Percentiles rank a stretch among this genome's conserved stretches.
These are phyloP conservation scores for Pseudogymnoascus sp. DNA, from an alignment of 2,329 filamentous ascomycete genomes.

Conservation along the genomic window DNA sequence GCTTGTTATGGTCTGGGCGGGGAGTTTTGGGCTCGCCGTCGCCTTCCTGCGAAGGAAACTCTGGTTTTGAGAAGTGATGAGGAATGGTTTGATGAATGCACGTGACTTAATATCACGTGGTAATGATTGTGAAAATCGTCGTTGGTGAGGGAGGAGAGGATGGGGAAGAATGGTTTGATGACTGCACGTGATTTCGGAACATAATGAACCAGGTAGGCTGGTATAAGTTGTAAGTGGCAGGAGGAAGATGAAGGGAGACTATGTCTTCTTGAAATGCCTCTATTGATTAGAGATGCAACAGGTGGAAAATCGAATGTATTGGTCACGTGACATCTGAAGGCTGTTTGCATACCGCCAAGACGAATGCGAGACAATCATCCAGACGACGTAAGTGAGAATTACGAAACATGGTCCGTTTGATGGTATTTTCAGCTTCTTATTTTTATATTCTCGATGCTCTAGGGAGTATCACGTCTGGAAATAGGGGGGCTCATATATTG, in stretches of 20 bases:
- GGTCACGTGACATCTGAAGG: not conserved
- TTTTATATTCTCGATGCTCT: not conserved
- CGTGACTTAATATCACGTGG: not conserved
- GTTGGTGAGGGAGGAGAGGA: too few species aligned
- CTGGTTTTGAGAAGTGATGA: not conserved
- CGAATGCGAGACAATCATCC: not conserved
- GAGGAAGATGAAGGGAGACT: not conserved
- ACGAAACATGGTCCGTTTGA: not conserved
- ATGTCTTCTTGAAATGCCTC: not conserved
- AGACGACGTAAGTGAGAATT: not conserved
- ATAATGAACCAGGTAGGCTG: not conserved
- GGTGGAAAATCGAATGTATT: not conserved
- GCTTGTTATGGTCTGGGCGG: not conserved
- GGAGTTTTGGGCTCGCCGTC: not conserved
- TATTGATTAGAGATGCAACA: not conserved
- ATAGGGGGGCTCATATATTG: not conserved
- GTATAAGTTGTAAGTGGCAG: not conserved
- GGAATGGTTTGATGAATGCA: not conserved
- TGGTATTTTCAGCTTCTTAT: not conserved
- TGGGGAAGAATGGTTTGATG: too few species aligned
- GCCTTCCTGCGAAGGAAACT: not conserved
- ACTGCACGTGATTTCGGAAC: too few species aligned
- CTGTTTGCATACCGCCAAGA: not conserved
- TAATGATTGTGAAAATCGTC: not conserved
- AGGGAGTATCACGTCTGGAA: not conserved